phyloP scores from a whole-genome alignment of 345 rosid species.

The Salix arbutifolia region DNA sequence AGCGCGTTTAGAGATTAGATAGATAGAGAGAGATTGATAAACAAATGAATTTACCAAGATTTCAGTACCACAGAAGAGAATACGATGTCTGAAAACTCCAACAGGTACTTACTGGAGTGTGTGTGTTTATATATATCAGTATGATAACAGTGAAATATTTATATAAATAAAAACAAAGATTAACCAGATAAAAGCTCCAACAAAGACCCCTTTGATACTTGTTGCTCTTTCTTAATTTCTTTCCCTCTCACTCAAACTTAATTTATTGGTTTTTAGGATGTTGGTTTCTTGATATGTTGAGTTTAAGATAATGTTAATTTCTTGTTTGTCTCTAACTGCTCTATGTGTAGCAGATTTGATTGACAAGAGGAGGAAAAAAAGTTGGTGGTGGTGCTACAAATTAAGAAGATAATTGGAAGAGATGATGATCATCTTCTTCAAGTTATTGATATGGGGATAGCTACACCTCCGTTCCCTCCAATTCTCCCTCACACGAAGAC shows the following conservation, averaged over 20 bases:
- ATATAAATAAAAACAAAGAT: background rate
- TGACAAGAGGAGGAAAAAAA: background rate
- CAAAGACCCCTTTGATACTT: constrained; percentile 12
- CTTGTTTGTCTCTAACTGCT: constrained; percentile 23
- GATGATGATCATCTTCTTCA: constrained; percentile 41
- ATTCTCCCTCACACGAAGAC: constrained; percentile 23
- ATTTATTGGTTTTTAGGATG: constrained; percentile 5
- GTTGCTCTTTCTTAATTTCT: background rate
- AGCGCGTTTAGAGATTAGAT: constrained; percentile 4
- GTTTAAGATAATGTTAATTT: background rate
- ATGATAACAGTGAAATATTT: background rate
- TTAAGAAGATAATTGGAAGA: background rate
- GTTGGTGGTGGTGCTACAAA: background rate
- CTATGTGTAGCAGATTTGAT: constrained; percentile 23
- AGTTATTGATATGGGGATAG: constrained; percentile 64
- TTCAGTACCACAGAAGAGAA: constrained; percentile 42
- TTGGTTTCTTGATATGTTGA: constrained; percentile 1
- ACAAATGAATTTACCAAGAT: constrained; percentile 36
- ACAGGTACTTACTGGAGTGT: constrained; percentile 27
- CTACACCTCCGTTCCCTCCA: constrained; percentile 35
- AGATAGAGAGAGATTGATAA: background rate
- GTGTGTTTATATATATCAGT: background rate
- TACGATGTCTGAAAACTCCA: constrained; percentile 60
- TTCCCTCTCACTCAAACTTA: background rate
- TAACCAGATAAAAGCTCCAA: background rate